Conservation (phyloP, 75 land plant genomes). For the Pinus taeda region DNA sequence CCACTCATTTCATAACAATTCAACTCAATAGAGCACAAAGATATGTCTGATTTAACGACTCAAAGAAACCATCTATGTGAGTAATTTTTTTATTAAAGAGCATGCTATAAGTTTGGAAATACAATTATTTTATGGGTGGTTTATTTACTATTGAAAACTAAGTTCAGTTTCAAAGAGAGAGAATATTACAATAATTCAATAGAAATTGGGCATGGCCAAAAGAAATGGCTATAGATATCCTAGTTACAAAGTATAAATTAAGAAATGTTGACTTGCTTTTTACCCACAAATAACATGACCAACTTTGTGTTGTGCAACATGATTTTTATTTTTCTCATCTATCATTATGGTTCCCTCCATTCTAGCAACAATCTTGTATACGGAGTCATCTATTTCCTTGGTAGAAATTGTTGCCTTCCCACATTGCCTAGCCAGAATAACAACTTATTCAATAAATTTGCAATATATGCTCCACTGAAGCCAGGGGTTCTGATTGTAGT, state of each 20-base stretch:
- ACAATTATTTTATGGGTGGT: neutral
- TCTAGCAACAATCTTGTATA: conserved; percentile 98
- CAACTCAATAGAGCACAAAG: neutral
- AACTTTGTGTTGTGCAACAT: conserved; percentile 98
- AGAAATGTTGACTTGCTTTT: conserved; percentile 14
- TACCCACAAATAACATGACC: conserved; percentile 99
- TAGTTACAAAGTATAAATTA: neutral
- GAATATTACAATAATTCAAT: neutral
- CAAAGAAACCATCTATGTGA: too few species aligned
- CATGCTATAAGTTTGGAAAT: neutral
- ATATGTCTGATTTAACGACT: neutral
- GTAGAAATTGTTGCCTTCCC: conserved; percentile 84
- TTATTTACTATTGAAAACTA: neutral
- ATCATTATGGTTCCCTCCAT: conserved; percentile 99
- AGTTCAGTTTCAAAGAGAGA: neutral
- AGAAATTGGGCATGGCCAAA: neutral
- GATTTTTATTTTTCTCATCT: conserved; percentile 95
- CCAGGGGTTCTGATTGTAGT: conserved; percentile 99
- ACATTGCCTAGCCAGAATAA: conserved; percentile 90
- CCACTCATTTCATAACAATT: neutral
- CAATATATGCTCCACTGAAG: conserved; percentile 99
- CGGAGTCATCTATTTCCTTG: conserved; percentile 96
- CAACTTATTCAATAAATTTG: conserved; percentile 94
- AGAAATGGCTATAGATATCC: neutral
- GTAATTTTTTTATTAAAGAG: too few species aligned